Percentiles rank a stretch among this genome's conserved stretches.
phyloP scores from a whole-genome alignment of 495 filamentous ascomycete species.

The Geopyxis carbonaria region DNA sequence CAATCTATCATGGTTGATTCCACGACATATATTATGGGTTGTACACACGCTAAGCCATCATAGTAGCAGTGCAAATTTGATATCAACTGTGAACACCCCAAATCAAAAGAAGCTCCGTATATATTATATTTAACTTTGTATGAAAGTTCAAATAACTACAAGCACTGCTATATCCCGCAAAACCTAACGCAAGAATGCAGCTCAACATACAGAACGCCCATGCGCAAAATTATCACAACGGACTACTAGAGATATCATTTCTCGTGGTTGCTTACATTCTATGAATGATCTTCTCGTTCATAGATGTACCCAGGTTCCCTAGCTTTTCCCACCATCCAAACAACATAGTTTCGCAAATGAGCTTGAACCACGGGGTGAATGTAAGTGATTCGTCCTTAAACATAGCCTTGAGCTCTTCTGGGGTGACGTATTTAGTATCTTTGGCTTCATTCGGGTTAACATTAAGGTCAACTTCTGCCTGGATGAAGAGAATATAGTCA shows the following conservation, averaged over 20 bases:
- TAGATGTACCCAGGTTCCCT: constrained; percentile 69
- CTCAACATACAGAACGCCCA: neutral
- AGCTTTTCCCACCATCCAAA: constrained; percentile 97
- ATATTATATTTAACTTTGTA: no score
- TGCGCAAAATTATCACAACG: neutral
- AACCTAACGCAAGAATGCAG: no score
- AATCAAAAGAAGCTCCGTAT: no score
- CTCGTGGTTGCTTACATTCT: no score
- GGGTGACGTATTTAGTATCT: constrained; percentile 65
- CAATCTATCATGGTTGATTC: no score
- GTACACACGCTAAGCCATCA: no score
- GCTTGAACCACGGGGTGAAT: constrained; percentile 98
- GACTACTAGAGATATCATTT: neutral
- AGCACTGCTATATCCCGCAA: no score
- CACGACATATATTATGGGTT: no score
- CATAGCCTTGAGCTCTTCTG: constrained; percentile 66
- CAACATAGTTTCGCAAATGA: constrained; percentile 90
- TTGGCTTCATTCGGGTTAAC: constrained; percentile 75
- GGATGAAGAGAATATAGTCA: constrained; percentile 98
- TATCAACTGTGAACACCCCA: no score
- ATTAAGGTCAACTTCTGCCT: constrained; percentile 68
- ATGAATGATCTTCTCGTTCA: constrained; percentile 67
- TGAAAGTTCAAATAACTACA: no score
- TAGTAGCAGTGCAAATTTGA: no score
- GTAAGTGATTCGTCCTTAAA: constrained; percentile 59